These are phyloP conservation scores for Porodaedalea pini DNA, from an alignment of 1,284 basidiomycete species.

Conservation along the genomic window DNA sequence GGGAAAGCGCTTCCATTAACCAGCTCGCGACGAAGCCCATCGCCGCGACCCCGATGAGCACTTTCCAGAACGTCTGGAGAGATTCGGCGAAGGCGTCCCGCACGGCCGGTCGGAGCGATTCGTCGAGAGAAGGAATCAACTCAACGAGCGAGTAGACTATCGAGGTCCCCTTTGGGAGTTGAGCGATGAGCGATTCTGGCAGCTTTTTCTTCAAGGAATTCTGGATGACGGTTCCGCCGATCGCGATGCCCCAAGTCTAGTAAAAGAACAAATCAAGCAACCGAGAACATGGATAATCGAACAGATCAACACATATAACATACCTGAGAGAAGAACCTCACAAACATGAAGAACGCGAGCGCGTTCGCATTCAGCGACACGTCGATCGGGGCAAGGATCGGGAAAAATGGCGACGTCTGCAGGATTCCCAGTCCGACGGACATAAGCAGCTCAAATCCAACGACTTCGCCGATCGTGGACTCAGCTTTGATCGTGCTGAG, in stretches of 20 bases:
- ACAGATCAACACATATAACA: slow-evolving; percentile 1
- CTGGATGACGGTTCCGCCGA: slow-evolving; percentile 37
- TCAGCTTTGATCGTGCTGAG: slow-evolving; percentile 36
- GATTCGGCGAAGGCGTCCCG: slow-evolving; percentile 34
- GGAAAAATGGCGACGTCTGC: slow-evolving; percentile 29
- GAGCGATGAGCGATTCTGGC: slow-evolving; percentile 31
- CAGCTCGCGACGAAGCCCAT: slow-evolving; percentile 32
- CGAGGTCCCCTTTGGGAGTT: slow-evolving; percentile 32
- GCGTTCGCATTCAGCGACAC: slow-evolving; percentile 31
- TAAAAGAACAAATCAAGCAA: background rate
- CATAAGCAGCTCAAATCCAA: slow-evolving; percentile 34
- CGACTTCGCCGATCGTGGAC: slow-evolving; percentile 31
- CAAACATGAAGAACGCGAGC: slow-evolving; percentile 32
- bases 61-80: slow-evolving; percentile 34
- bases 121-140: slow-evolving; percentile 29
- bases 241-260: slow-evolving; percentile 39
- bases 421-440: slow-evolving; percentile 34
- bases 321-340: slow-evolving; percentile 29
- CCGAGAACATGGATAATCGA: too few species aligned
- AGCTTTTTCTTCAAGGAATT: slow-evolving; percentile 36
- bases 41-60: slow-evolving; percentile 29
- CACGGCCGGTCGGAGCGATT: slow-evolving; percentile 32
- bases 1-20: slow-evolving; percentile 30
- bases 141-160: slow-evolving; percentile 38
- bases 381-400: slow-evolving; percentile 34